Percentiles rank a stretch among this genome's conserved stretches.
phyloP scores from a whole-genome alignment of 2,329 filamentous ascomycete species.

The Dothiorella sarmentorum region DNA sequence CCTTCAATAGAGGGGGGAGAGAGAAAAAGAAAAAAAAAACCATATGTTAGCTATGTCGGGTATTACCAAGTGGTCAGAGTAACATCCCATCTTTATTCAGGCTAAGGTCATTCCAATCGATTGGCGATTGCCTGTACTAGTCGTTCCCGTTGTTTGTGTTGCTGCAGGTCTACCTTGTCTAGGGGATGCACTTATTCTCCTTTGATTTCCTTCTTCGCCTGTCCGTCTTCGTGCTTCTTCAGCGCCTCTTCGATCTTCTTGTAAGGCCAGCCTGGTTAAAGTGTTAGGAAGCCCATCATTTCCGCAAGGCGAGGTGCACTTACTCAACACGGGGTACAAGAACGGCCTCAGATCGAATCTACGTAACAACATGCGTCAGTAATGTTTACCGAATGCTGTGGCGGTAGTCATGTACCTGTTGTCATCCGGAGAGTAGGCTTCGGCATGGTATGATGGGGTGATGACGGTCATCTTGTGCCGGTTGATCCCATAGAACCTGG shows the following conservation, averaged over 20 bases:
- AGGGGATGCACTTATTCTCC: neutral
- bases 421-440: conserved; percentile 53
- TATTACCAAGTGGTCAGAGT: too few species aligned
- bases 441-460: conserved; percentile 56
- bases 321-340: conserved; percentile 46
- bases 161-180: neutral
- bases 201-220: conserved; percentile 16
- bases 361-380: conserved; percentile 28
- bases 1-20: neutral
- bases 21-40: too few species aligned
- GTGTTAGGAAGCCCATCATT: neutral
- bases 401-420: conserved; percentile 62
- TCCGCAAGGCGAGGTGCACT: neutral
- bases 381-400: conserved; percentile 9
- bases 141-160: too few species aligned
- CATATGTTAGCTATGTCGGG: too few species aligned
- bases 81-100: too few species aligned
- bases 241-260: conserved; percentile 39
- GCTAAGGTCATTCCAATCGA: too few species aligned
- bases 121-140: too few species aligned
- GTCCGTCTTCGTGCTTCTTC: conserved; percentile 24
- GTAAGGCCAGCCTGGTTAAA: conserved; percentile 29
- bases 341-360: conserved; percentile 47
- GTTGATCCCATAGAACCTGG: conserved; percentile 59
- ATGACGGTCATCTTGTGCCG: conserved; percentile 62